Evolutionary conservation across 2,329 filamentous ascomycete genomes (phyloP).

Genomic region (Aspergillus viridinutans): DNA sequence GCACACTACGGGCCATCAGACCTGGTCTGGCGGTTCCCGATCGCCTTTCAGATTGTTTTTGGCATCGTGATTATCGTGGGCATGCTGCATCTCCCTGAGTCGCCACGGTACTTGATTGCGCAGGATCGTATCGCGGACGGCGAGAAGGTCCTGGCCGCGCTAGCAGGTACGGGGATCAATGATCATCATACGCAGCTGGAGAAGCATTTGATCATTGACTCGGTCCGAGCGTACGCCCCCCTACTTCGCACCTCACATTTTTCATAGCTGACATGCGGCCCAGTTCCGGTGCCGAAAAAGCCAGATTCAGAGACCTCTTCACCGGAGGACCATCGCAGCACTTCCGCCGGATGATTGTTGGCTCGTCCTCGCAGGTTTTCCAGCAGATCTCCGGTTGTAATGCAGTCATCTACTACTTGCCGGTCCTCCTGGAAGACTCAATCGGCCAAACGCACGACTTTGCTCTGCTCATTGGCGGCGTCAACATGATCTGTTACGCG

Average conservation of each 20-base stretch:
- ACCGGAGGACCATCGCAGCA: constrained; percentile 38
- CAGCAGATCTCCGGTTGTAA: constrained; percentile 51
- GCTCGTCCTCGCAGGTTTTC: constrained; percentile 39
- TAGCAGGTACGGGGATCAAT: constrained; percentile 46
- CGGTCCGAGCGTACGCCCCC: constrained; percentile 54
- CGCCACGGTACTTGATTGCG: constrained; percentile 45
- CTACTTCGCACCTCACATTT: not conserved
- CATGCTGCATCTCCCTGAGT: constrained; percentile 44
- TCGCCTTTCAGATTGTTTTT: constrained; percentile 51
- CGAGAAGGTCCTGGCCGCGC: constrained; percentile 48
- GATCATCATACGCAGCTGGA: constrained; percentile 56
- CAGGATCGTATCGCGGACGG: constrained; percentile 45
- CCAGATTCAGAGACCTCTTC: constrained; percentile 39
- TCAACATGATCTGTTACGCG: constrained; percentile 46
- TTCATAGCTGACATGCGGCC: constrained; percentile 31
- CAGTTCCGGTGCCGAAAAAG: constrained; percentile 55
- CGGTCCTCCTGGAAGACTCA: constrained; percentile 47
- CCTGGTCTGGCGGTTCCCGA: constrained; percentile 50
- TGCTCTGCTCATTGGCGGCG: constrained; percentile 50
- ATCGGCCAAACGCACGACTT: constrained; percentile 40
- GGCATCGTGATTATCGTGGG: constrained; percentile 42
- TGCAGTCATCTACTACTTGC: constrained; percentile 48
- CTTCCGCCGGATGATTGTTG: constrained; percentile 39
- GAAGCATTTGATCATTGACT: constrained; percentile 63
- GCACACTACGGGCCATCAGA: constrained; percentile 33